Evolutionary conservation across 495 filamentous ascomycete species (phyloP).

Genomic region (Aspergillus carlsbadensis): DNA sequence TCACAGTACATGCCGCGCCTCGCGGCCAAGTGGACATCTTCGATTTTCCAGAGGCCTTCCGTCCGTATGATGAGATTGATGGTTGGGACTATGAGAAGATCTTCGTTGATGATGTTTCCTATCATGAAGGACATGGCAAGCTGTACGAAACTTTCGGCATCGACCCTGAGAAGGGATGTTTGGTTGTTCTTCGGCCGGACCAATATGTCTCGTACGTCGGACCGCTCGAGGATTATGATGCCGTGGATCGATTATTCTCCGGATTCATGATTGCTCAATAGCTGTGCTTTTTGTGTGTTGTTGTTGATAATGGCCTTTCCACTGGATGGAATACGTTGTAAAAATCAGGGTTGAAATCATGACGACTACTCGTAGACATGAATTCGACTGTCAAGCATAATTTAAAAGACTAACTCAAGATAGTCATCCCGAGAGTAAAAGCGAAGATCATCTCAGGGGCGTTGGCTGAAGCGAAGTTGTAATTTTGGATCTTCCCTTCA

Average conservation of each 20-base stretch:
- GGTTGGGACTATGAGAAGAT: constrained; percentile 6
- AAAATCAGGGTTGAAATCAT: background rate
- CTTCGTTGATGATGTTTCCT: constrained; percentile 1
- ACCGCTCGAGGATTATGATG: constrained; percentile 6
- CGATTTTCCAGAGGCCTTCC: constrained; percentile 1
- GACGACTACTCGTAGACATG: background rate
- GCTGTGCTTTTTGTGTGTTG: background rate
- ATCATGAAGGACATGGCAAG: constrained; percentile 14
- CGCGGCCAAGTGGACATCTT: constrained; percentile 1
- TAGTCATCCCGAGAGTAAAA: background rate
- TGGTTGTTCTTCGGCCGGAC: background rate
- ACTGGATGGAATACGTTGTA: background rate
- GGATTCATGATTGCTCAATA: background rate
- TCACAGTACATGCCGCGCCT: constrained; percentile 7
- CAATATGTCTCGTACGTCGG: constrained; percentile 8
- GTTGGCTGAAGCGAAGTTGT: constrained; percentile 16
- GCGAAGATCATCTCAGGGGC: background rate
- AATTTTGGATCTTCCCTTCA: no score
- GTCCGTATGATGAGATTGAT: constrained; percentile 1
- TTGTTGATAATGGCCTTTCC: background rate
- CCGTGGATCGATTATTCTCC: constrained; percentile 8
- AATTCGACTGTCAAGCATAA: background rate
- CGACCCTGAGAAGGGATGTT: background rate
- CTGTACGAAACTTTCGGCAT: constrained; percentile 16
- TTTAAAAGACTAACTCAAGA: constrained; percentile 4